These are phyloP conservation scores for Salix viminalis DNA, from an alignment of 345 rosid genomes.

Conservation along the genomic window DNA sequence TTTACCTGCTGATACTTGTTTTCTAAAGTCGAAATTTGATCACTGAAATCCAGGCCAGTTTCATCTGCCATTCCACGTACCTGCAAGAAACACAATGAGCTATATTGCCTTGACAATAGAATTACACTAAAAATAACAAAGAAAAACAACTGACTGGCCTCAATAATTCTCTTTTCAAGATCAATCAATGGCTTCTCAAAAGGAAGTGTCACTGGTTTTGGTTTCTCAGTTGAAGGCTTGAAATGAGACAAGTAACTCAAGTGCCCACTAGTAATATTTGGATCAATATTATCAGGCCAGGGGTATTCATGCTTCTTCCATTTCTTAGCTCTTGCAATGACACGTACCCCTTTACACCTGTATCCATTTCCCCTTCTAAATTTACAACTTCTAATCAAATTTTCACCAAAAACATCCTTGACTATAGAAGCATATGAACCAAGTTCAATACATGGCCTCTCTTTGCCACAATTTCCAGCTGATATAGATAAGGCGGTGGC, in stretches of 20 bases:
- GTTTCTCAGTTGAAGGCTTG: slow-evolving; percentile 68
- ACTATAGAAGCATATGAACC: slow-evolving; percentile 2
- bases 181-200: slow-evolving; percentile 85
- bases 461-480: slow-evolving; percentile 28
- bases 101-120: background rate
- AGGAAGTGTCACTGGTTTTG: slow-evolving; percentile 75
- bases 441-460: slow-evolving; percentile 17
- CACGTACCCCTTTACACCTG: slow-evolving; percentile 21
- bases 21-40: slow-evolving; percentile 73
- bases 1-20: slow-evolving; percentile 73
- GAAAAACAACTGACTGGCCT: slow-evolving; percentile 34
- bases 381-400: slow-evolving; percentile 5
- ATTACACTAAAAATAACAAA: background rate
- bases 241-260: slow-evolving; percentile 71
- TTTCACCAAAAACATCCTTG: background rate
- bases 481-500: slow-evolving; percentile 22
- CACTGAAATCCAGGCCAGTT: slow-evolving; percentile 82
- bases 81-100: slow-evolving; percentile 38
- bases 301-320: slow-evolving; percentile 85
- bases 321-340: slow-evolving; percentile 62
- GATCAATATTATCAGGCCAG: slow-evolving; percentile 90
- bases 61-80: slow-evolving; percentile 87
- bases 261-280: slow-evolving; percentile 80
- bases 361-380: slow-evolving; percentile 8
- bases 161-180: slow-evolving; percentile 75